A percentile compares a stretch with the other conserved stretches of the same genome.
Conservation (phyloP, 192 early-diverging fungal species). For the Glomus cerebriforme region DNA sequence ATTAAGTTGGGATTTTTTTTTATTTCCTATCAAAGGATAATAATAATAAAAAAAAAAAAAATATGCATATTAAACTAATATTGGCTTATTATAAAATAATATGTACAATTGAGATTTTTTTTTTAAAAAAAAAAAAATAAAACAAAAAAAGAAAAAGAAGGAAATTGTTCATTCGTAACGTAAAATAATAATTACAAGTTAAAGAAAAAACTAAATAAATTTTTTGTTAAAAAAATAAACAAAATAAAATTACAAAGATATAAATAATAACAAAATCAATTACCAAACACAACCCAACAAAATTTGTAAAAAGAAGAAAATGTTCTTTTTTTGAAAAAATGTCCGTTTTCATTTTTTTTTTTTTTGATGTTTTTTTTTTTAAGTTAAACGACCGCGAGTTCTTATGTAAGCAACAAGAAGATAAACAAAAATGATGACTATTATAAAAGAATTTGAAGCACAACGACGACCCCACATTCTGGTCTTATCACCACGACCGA, state of each 20-base stretch:
- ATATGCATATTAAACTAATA: neutral
- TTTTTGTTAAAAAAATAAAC: too few species aligned
- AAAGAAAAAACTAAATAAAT: too few species aligned
- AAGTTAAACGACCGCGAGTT: conserved; percentile 14
- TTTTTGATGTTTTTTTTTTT: neutral
- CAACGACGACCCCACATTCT: conserved; percentile 26
- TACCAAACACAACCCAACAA: too few species aligned
- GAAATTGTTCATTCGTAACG: too few species aligned
- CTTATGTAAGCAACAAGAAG: conserved; percentile 22
- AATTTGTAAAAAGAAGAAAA: too few species aligned
- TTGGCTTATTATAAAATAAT: neutral
- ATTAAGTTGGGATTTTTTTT: too few species aligned
- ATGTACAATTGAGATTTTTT: neutral
- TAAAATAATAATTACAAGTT: too few species aligned
- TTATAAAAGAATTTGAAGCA: conserved; percentile 20
- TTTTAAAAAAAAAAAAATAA: neutral
- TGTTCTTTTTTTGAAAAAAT: neutral
- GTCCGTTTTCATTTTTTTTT: neutral
- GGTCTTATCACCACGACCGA: neutral
- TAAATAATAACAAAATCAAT: too few species aligned
- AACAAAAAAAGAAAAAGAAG: too few species aligned
- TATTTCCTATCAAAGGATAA: neutral
- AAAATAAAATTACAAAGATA: too few species aligned
- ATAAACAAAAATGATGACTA: conserved; percentile 10
- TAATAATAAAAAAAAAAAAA: neutral